Evolutionary conservation across 805 yeast species (phyloP).

Genomic region (Metschnikowia kunwiensis): DNA sequence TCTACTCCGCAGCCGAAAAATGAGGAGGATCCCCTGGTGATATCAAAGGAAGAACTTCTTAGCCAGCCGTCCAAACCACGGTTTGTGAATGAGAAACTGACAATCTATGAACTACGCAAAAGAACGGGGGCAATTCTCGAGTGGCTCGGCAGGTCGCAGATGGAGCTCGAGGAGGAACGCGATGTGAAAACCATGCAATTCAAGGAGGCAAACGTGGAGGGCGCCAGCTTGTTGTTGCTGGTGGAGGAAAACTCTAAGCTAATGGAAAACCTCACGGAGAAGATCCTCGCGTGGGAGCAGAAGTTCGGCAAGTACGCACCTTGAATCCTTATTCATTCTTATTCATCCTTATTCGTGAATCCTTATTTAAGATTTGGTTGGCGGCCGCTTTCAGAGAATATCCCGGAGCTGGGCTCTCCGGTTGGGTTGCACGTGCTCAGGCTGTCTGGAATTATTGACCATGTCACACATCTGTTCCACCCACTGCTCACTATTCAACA

Average conservation of each 20-base stretch:
- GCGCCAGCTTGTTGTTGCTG: conserved; percentile 11
- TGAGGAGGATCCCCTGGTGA: conserved; percentile 2
- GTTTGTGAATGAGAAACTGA: conserved; percentile 69
- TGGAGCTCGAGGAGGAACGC: conserved; percentile 69
- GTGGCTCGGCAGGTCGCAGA: conserved; percentile 82
- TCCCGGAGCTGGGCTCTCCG: conserved; percentile 40
- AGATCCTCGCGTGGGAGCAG: conserved; percentile 76
- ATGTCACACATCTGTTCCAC: conserved; percentile 31
- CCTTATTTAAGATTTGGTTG: too few species aligned
- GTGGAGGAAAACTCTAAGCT: conserved; percentile 58
- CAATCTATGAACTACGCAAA: conserved; percentile 79
- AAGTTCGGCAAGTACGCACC: conserved; percentile 55
- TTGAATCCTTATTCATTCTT: too few species aligned
- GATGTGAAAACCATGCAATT: conserved; percentile 14
- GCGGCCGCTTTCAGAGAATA: conserved; percentile 24
- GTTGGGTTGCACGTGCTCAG: conserved; percentile 27
- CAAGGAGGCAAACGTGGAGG: conserved; percentile 10
- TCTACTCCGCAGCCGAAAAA: conserved; percentile 8
- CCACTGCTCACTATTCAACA: conserved; percentile 37
- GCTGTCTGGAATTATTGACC: conserved; percentile 20
- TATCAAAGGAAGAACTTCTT: conserved; percentile 45
- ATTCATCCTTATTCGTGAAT: too few species aligned
- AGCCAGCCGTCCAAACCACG: conserved; percentile 81
- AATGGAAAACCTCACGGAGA: conserved; percentile 72
- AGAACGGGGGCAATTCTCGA: conserved; percentile 88